phyloP scores from a whole-genome alignment of 1,284 basidiomycete genomes.

The Apiotrichum laibachii region DNA sequence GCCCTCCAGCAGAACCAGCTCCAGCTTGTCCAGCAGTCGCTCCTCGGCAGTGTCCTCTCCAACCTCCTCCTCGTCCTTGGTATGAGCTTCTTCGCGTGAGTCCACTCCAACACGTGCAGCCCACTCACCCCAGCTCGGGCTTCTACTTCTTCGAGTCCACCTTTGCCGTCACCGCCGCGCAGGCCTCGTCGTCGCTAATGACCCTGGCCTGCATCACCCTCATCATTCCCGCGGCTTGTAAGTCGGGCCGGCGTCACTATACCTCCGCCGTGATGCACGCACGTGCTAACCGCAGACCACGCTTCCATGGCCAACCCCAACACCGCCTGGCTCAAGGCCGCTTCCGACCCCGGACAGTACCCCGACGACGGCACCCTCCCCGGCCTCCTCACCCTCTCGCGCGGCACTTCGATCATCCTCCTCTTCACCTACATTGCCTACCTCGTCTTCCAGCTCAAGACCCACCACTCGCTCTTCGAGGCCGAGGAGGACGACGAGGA shows the following conservation, averaged over 20 bases:
- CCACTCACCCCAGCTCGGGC: slow-evolving; percentile 51
- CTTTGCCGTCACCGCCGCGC: slow-evolving; percentile 79
- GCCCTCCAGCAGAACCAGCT: slow-evolving; percentile 79
- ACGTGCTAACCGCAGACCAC: slow-evolving; percentile 28
- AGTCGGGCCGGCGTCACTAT: no score
- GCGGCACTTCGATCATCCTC: slow-evolving; percentile 78
- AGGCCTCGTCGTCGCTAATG: slow-evolving; percentile 75
- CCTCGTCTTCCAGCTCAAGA: slow-evolving; percentile 59
- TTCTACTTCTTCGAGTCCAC: slow-evolving; percentile 63
- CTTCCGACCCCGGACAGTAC: slow-evolving; percentile 13
- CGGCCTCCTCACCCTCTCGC: slow-evolving; percentile 72
- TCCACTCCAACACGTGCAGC: slow-evolving; percentile 38
- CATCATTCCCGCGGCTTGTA: slow-evolving; percentile 85
- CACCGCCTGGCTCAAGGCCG: no score
- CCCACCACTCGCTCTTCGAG: slow-evolving; percentile 57
- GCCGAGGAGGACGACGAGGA: slow-evolving; percentile 57
- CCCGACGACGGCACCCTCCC: slow-evolving; percentile 42
- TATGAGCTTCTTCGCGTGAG: slow-evolving; percentile 76
- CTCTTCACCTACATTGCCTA: slow-evolving; percentile 79
- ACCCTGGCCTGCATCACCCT: slow-evolving; percentile 84
- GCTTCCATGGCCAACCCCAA: slow-evolving; percentile 33
- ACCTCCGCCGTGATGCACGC: no score
- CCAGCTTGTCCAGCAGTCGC: slow-evolving; percentile 79
- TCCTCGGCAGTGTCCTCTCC: slow-evolving; percentile 65
- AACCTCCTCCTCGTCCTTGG: slow-evolving; percentile 84